Conservation (phyloP, 495 filamentous ascomycete species). For the Cladorrhinum samala region DNA sequence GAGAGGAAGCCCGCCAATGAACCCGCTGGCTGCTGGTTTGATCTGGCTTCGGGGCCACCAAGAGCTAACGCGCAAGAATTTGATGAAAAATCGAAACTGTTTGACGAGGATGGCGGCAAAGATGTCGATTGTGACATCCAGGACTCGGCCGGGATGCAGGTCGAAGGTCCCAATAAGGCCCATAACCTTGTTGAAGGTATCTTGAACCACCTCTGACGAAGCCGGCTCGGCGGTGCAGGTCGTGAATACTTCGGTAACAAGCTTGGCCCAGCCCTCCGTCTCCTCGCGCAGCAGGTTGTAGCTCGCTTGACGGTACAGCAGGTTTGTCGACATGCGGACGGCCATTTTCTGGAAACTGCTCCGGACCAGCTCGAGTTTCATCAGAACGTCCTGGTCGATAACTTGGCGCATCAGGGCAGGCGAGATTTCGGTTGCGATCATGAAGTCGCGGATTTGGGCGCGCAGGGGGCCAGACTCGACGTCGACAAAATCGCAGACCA, state of each 20-base stretch:
- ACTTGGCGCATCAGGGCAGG: conserved; percentile 67
- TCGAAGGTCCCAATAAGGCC: conserved; percentile 55
- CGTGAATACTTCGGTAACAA: conserved; percentile 57
- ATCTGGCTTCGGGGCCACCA: conserved; percentile 81
- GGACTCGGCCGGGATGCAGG: conserved; percentile 70
- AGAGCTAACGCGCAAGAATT: conserved; percentile 80
- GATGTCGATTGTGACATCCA: conserved; percentile 68
- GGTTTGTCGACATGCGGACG: conserved; percentile 81
- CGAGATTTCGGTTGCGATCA: conserved; percentile 65
- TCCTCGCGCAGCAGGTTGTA: conserved; percentile 96
- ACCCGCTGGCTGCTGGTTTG: conserved; percentile 26
- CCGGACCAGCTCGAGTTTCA: conserved; percentile 71
- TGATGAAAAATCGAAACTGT: conserved; percentile 80
- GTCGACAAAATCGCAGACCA: conserved; percentile 66
- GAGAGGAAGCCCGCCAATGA: conserved; percentile 56
- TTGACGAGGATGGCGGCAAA: conserved; percentile 42
- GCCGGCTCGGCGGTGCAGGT: conserved; percentile 49
- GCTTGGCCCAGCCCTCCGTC: conserved; percentile 79
- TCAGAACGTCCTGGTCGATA: conserved; percentile 71
- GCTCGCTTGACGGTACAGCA: conserved; percentile 90
- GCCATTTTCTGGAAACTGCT: conserved; percentile 74
- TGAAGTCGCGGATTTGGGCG: conserved; percentile 46
- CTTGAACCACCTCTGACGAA: conserved; percentile 43
- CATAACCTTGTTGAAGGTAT: conserved; percentile 57
- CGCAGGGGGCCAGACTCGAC: conserved; percentile 47